Percentiles rank a stretch among this genome's conserved stretches.
Evolutionary conservation across 345 rosid species (phyloP).

Genomic region (Excoecaria agallocha): DNA sequence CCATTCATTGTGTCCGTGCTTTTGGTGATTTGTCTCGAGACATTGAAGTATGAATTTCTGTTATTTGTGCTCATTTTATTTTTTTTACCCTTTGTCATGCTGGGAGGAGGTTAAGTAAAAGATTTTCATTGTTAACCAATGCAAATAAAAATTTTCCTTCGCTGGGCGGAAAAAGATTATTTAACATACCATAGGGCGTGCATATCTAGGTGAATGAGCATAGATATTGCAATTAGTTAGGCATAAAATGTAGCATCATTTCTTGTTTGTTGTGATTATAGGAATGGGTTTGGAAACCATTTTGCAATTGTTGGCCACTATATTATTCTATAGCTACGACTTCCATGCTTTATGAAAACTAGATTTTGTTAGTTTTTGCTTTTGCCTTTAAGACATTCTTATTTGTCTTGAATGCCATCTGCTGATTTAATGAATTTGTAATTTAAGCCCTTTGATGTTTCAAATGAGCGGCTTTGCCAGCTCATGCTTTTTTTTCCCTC

Average conservation of each 20-base stretch:
- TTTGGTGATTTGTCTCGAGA: slow-evolving; percentile 79
- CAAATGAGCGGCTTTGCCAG: background rate
- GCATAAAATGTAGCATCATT: background rate
- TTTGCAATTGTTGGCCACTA: background rate
- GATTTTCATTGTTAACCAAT: background rate
- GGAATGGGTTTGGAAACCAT: background rate
- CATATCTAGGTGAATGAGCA: background rate
- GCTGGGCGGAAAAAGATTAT: background rate
- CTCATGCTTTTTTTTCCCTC: background rate
- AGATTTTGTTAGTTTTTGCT: background rate
- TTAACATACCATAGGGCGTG: background rate
- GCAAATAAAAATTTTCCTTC: background rate
- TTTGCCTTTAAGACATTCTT: background rate
- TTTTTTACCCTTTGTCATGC: background rate
- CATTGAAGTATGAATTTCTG: slow-evolving; percentile 50
- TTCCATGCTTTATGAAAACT: background rate
- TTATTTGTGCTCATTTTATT: background rate
- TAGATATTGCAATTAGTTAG: background rate
- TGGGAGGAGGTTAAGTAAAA: background rate
- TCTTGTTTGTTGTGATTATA: background rate
- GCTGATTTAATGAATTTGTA: background rate
- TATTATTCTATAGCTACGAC: background rate
- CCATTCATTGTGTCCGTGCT: slow-evolving; percentile 87
- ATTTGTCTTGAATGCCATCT: background rate
- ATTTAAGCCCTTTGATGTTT: background rate